Evolutionary conservation across 768 basidiomycete genomes (phyloP).

Genomic region (Clavulina sp.): DNA sequence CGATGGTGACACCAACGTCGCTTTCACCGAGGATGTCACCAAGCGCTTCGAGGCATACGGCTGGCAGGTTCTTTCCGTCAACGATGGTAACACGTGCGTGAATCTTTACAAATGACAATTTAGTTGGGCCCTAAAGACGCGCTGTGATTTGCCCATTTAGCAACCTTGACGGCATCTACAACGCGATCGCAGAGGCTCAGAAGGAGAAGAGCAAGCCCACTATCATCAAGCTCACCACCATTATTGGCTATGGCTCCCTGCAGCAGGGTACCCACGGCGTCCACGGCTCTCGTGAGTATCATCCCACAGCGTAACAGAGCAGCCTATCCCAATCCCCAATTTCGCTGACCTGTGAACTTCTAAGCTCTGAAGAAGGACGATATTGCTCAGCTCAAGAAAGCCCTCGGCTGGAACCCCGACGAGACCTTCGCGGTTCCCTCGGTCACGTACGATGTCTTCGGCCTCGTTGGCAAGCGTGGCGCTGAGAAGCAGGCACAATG

Average conservation of each 20-base stretch:
- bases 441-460: slow-evolving; percentile 53
- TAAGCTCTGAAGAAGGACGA: slow-evolving; percentile 87
- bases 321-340: background rate
- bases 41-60: slow-evolving; percentile 81
- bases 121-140: background rate
- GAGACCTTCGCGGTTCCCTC: slow-evolving; percentile 62
- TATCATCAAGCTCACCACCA: slow-evolving; percentile 70
- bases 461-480: slow-evolving; percentile 49
- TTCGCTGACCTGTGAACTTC: slow-evolving; percentile 6
- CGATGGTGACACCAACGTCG: slow-evolving; percentile 78
- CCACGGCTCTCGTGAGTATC: slow-evolving; percentile 71
- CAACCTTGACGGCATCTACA: slow-evolving; percentile 59
- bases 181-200: slow-evolving; percentile 63
- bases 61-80: slow-evolving; percentile 81
- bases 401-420: slow-evolving; percentile 66
- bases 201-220: slow-evolving; percentile 69
- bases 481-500: slow-evolving; percentile 58
- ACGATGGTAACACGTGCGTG: slow-evolving; percentile 57
- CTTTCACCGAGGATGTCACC: slow-evolving; percentile 88
- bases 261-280: slow-evolving; percentile 87
- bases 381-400: slow-evolving; percentile 62
- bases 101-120: background rate
- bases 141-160: slow-evolving; percentile 20
- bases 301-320: background rate
- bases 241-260: slow-evolving; percentile 88